phyloP scores from a whole-genome alignment of 306 rosid species.

The Quercus variabilis region DNA sequence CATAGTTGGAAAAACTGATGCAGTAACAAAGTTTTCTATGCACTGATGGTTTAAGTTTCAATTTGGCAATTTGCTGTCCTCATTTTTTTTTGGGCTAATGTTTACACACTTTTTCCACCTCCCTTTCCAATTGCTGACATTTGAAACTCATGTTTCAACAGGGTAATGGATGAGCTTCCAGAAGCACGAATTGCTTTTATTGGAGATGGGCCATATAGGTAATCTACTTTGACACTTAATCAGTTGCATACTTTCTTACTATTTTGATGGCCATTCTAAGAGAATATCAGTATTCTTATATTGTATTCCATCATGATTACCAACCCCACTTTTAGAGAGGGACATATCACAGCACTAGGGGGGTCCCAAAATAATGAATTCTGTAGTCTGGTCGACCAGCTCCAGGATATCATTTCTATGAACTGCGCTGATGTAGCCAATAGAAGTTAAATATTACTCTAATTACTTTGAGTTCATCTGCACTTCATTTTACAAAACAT shows the following conservation, averaged over 20 bases:
- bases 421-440: not conserved
- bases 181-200: conserved; percentile 83
- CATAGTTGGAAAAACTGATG: not conserved
- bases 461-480: not conserved
- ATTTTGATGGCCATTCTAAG: not conserved
- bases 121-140: conserved; percentile 16
- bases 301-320: not conserved
- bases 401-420: not conserved
- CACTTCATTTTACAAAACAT: conserved; percentile 2
- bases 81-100: not conserved
- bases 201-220: conserved; percentile 99
- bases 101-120: not conserved
- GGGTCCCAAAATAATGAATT: not conserved
- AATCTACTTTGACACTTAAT: conserved; percentile 12
- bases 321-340: not conserved
- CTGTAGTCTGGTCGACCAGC: not conserved
- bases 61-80: not conserved
- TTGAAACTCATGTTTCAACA: conserved; percentile 35
- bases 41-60: not conserved
- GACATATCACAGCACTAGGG: not conserved
- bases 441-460: not conserved
- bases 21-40: not conserved
- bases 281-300: not conserved
- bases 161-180: conserved; percentile 89
- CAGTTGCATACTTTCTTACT: not conserved